Evolutionary conservation across 805 yeast genomes (phyloP).

Genomic region (Nakazawaea molendinolei): DNA sequence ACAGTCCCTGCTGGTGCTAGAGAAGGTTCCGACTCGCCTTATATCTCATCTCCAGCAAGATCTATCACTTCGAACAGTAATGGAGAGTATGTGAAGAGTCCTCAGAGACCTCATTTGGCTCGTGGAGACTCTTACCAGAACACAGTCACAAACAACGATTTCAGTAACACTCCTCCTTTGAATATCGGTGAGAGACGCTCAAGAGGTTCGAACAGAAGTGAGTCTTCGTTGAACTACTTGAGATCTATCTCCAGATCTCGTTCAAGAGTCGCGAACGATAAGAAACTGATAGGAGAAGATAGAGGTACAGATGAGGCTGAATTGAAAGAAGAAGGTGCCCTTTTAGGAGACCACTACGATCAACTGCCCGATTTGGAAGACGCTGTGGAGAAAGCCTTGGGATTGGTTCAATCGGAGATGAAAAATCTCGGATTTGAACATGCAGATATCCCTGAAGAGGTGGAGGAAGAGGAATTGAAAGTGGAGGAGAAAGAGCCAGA

Average conservation of each 20-base stretch:
- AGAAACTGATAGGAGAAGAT: constrained; percentile 24
- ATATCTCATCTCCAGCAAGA: constrained; percentile 6
- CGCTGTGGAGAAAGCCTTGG: constrained; percentile 42
- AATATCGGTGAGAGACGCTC: constrained; percentile 34
- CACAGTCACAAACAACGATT: constrained; percentile 38
- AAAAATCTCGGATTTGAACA: constrained; percentile 12
- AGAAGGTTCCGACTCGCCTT: constrained; percentile 33
- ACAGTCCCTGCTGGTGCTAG: constrained; percentile 40
- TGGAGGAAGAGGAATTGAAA: constrained; percentile 14
- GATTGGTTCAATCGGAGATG: constrained; percentile 17
- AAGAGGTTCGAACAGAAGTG: constrained; percentile 22
- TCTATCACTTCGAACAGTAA: constrained; percentile 16
- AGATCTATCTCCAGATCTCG: constrained; percentile 63
- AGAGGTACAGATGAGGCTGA: constrained; percentile 25
- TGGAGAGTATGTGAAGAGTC: constrained; percentile 23
- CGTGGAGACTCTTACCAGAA: constrained; percentile 73
- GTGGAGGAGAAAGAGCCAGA: constrained; percentile 13
- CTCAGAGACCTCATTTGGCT: constrained; percentile 55
- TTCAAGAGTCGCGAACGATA: constrained; percentile 38
- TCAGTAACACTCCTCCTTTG: constrained; percentile 28
- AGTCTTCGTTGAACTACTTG: constrained; percentile 46
- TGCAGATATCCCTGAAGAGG: constrained; percentile 13
- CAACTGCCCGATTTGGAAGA: constrained; percentile 42
- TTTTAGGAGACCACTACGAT: constrained; percentile 40
- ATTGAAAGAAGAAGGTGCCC: constrained; percentile 51